These are phyloP conservation scores for Ajuga chamaepitys DNA, from an alignment of 257 asterid species.

Conservation along the genomic window DNA sequence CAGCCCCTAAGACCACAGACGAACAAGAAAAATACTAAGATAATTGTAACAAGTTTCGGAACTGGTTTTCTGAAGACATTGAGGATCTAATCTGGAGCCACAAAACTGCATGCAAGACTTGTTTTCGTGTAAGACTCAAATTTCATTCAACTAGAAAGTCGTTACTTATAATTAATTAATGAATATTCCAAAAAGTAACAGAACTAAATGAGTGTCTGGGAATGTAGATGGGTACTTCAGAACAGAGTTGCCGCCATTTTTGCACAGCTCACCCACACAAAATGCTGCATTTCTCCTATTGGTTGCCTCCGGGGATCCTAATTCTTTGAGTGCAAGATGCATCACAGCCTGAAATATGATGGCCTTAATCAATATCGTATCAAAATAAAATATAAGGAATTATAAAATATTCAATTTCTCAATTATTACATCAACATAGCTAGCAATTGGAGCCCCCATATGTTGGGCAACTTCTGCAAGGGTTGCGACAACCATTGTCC, in stretches of 20 bases:
- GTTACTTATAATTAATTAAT: background rate
- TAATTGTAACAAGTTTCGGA: background rate
- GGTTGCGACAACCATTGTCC: slow-evolving; percentile 98
- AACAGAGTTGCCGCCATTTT: slow-evolving; percentile 80
- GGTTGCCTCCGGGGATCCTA: slow-evolving; percentile 74
- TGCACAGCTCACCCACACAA: slow-evolving; percentile 95
- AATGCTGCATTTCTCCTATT: slow-evolving; percentile 97
- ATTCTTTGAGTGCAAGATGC: slow-evolving; percentile 86
- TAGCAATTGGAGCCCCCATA: slow-evolving; percentile 95
- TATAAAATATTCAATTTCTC: background rate
- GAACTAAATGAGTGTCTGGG: background rate
- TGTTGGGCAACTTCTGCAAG: slow-evolving; percentile 99
- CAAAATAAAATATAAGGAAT: background rate
- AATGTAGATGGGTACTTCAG: slow-evolving; percentile 60
- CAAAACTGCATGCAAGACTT: background rate
- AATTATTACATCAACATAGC: slow-evolving; percentile 65
- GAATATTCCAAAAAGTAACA: background rate
- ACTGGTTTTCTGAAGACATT: background rate
- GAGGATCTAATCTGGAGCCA: slow-evolving; percentile 2
- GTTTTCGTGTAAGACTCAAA: background rate
- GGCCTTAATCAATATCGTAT: slow-evolving; percentile 11
- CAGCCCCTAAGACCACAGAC: background rate
- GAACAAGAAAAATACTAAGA: background rate
- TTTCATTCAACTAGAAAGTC: background rate
- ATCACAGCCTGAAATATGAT: slow-evolving; percentile 62